Percentiles rank a stretch among this genome's conserved stretches.
Conservation (phyloP, 345 rosid genomes). For the Dipteronia dyeriana region DNA sequence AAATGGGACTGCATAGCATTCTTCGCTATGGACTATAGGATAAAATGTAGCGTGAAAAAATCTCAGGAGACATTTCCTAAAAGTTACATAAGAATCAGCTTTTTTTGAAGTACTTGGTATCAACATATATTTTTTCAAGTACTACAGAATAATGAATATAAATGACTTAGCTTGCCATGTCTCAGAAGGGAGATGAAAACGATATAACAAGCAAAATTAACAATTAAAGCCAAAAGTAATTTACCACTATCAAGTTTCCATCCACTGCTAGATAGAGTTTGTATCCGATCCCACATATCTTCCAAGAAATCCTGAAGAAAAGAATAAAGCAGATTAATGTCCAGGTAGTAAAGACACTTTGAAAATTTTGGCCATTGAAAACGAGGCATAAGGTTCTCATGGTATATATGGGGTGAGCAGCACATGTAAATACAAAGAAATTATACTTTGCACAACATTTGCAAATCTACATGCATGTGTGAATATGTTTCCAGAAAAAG, state of each 20-base stretch:
- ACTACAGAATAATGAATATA: neutral
- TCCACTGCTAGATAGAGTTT: constrained; percentile 68
- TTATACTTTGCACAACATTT: neutral
- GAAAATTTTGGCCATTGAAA: neutral
- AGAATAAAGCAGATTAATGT: constrained; percentile 13
- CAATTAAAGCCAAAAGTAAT: constrained; percentile 7
- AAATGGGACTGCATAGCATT: neutral
- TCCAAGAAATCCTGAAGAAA: constrained; percentile 86
- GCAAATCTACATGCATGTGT: neutral
- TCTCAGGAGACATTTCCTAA: neutral
- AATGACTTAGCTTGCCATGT: neutral
- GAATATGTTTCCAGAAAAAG: neutral
- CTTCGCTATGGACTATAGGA: neutral
- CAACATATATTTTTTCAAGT: too few relatives aligned
- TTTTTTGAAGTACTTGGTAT: neutral
- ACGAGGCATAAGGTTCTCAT: neutral
- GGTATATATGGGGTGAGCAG: neutral
- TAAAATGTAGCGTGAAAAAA: neutral
- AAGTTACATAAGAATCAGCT: neutral
- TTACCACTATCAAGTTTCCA: constrained; percentile 97
- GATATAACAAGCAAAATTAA: neutral
- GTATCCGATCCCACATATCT: constrained; percentile 83
- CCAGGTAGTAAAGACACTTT: neutral
- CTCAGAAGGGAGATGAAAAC: neutral
- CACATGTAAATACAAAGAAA: neutral